Base-by-base conservation (phyloP, 164 flowering plant species). In the Magnolia changhungtana region DNA sequence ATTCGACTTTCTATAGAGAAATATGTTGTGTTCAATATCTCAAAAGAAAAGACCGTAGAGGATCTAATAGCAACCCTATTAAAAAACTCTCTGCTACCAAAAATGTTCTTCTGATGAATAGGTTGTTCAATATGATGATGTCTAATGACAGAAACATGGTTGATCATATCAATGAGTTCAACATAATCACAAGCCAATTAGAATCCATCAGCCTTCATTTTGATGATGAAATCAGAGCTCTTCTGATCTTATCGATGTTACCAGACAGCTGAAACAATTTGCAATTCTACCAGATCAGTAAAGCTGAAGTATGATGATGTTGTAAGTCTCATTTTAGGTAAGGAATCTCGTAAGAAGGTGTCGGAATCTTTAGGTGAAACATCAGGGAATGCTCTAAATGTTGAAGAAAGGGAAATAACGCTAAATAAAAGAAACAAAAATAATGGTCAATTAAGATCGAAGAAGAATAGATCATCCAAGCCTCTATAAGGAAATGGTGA, bases 181-280 rank as follows among this genome's bases (percentile, higher is more conserved):
- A 49, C 45, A 29, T 11, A 8, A 18, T 29, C 37, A 67, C 1
- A 5, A 67, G 70, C 11, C 70, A 67, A 5, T 67, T 67, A 10
- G 21, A 29, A 10, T 67, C 70, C 5, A 29, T 24, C 27, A 10
- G 37, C 11, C 9, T 24, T 4, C 1, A 49, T n/a, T 37, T 69
- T 49, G 51, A 69, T 10, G 55, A 49, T 18, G 52, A 69, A 37
- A 49, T 69, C 13, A 16, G 72, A 19, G 51, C 23, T 49, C 13
- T 37, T 7, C 49, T 4, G 23, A 37, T 69, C 8, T n/a, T 69
- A 16, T 37, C 55, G 2, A 16, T 3, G 10, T 71, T 78, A 24
- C 72, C 63, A 66, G 49, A 78, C 1, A 72, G 52, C 18, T 78
- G 76, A 67, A 45, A 51, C 11, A 11, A 71, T 31, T 37, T 21